Base-by-base conservation (phyloP, 768 basidiomycete species). In the Gymnopilus junonius region DNA sequence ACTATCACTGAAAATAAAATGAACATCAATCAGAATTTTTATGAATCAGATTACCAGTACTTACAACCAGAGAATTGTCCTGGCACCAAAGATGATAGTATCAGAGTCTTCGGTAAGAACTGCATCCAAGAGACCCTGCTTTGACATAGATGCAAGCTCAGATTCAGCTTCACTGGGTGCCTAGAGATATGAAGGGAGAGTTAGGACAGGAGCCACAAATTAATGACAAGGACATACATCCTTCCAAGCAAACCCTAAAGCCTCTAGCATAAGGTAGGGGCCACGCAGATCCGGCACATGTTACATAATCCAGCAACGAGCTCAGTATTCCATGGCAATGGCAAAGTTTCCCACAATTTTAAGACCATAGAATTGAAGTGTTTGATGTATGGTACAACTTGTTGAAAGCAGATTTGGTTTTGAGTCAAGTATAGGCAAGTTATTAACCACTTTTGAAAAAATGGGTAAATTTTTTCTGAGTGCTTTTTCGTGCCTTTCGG, bases 181-280 rank as follows among this genome's bases (percentile, higher is more conserved):
- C 58, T 59, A n/a, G n/a, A 29, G 4, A 42, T 10, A 15, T n/a
- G 6, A 42, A 42, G 40, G 40, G 17, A 20, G n/a, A 7, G 10
- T 42, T 42, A 20, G 21, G 40, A 42, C 40, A 42, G 40, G 17
- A 42, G n/a, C 3, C 21, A 17, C 7, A 42, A 20, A 17, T 17
- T 14, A 20, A 46, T 46, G n/a, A n/a, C n/a, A n/a, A n/a, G n/a
- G n/a, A n/a, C n/a, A n/a, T n/a, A n/a, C n/a, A n/a, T n/a, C n/a
- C n/a, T n/a, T n/a, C n/a, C n/a, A n/a, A n/a, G n/a, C n/a, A n/a
- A n/a, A n/a, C n/a, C n/a, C n/a, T n/a, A 25, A 17, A 25, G 17
- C 45, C 6, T 20, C n/a, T 7, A 46, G n/a, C 12, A 32, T 66
- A 62, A 62, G 65, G 65, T 66, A 63, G 65, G 61, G 65, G 50